phyloP scores from a whole-genome alignment of 2,329 filamentous ascomycete genomes.

The Ophiostoma sp. region DNA sequence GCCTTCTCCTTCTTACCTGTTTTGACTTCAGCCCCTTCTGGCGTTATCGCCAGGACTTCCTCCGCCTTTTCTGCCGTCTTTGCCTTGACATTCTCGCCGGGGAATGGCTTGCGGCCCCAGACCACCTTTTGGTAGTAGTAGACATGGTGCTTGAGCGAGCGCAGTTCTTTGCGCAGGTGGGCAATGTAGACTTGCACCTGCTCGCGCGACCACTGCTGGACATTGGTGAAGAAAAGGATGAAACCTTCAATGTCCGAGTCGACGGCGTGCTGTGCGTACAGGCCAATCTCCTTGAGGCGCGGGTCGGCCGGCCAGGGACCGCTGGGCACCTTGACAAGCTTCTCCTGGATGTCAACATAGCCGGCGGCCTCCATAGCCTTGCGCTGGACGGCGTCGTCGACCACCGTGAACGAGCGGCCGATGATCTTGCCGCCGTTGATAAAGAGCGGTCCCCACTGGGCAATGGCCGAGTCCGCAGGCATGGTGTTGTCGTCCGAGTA shows the following conservation, averaged over 20 bases:
- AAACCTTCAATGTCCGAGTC: conserved; percentile 26
- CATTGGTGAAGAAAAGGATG: conserved; percentile 25
- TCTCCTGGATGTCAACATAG: conserved; percentile 33
- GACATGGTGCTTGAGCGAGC: conserved; percentile 23
- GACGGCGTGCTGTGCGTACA: conserved; percentile 22
- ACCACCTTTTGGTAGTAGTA: conserved; percentile 23
- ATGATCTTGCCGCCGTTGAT: conserved; percentile 40
- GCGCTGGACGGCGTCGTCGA: conserved; percentile 22
- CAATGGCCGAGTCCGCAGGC: conserved; percentile 27
- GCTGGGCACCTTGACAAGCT: conserved; percentile 39
- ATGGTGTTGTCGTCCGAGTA: conserved; percentile 30
- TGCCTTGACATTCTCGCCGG: not conserved
- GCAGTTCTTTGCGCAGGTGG: conserved; percentile 26
- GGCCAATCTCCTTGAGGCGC: conserved; percentile 31
- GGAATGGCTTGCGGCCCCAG: conserved; percentile 26
- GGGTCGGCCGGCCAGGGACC: conserved; percentile 36
- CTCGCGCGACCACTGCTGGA: conserved; percentile 26
- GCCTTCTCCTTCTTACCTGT: not conserved
- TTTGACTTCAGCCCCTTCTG: not conserved
- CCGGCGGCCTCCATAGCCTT: conserved; percentile 21
- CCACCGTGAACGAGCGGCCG: conserved; percentile 21
- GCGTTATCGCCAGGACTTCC: not conserved
- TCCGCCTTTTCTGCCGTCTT: not conserved
- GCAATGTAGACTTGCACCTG: conserved; percentile 25
- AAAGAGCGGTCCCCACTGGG: conserved; percentile 30